Conservation (phyloP, 768 basidiomycete genomes). For the Lactarius psammicola region DNA sequence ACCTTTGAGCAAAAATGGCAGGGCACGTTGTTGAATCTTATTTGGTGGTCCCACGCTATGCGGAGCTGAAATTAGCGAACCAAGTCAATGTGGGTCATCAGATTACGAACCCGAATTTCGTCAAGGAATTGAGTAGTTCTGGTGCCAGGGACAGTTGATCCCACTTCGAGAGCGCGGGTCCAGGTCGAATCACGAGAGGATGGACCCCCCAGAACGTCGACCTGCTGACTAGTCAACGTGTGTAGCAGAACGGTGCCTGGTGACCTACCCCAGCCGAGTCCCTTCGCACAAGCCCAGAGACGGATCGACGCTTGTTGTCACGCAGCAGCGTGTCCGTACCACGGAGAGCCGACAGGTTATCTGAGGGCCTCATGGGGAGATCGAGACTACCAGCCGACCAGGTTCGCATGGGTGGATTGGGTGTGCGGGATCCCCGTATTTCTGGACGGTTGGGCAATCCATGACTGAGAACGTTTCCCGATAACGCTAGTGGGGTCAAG, state of each 20-base stretch:
- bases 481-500: slow-evolving; percentile 40
- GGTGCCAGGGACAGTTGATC: slow-evolving; percentile 85
- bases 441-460: slow-evolving; percentile 66
- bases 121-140: slow-evolving; percentile 83
- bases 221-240: slow-evolving; percentile 36
- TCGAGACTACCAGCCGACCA: slow-evolving; percentile 85
- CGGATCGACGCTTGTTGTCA: slow-evolving; percentile 80
- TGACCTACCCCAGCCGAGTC: slow-evolving; percentile 70
- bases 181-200: slow-evolving; percentile 60
- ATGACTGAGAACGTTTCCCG: slow-evolving; percentile 50
- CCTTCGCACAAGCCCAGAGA: slow-evolving; percentile 63
- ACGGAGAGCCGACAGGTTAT: slow-evolving; percentile 36
- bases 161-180: slow-evolving; percentile 91
- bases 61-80: slow-evolving; percentile 15
- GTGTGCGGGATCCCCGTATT: slow-evolving; percentile 56
- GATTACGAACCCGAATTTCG: slow-evolving; percentile 83
- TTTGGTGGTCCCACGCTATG: slow-evolving; percentile 92
- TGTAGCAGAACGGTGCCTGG: slow-evolving; percentile 23
- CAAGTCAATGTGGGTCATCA: slow-evolving; percentile 18
- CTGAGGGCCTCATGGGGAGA: slow-evolving; percentile 58
- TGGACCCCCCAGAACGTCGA: slow-evolving; percentile 52
- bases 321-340: slow-evolving; percentile 46
- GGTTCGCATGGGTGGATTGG: slow-evolving; percentile 72
- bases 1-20: slow-evolving; percentile 91
- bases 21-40: slow-evolving; percentile 96